phyloP scores from a whole-genome alignment of 2,329 filamentous ascomycete species.

The Celoporthe dispersa region DNA sequence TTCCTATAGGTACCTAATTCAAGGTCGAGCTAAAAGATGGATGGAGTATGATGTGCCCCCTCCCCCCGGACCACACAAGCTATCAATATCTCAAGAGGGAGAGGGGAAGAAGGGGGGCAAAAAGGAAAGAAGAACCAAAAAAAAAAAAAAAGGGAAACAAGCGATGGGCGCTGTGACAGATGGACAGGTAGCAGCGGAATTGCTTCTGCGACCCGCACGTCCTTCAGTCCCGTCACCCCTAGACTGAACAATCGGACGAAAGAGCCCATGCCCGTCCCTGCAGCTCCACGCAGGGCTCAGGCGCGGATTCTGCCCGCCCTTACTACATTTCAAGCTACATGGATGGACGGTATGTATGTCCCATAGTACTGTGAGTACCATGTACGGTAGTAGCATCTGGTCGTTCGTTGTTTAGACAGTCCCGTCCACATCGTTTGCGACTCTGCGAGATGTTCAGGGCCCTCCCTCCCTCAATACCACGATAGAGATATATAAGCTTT shows the following conservation, averaged over 20 bases:
- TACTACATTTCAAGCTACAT: neutral
- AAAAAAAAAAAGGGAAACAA: no score
- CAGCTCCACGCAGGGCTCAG: neutral
- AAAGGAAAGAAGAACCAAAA: no score
- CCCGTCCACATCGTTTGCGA: neutral
- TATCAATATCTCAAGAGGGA: neutral
- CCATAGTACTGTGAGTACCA: no score
- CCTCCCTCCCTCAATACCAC: neutral
- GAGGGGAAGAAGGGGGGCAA: neutral
- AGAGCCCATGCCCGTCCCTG: neutral
- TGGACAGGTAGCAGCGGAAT: neutral
- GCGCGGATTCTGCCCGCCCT: neutral
- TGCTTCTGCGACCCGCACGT: neutral
- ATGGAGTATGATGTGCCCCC: neutral
- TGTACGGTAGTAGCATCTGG: no score
- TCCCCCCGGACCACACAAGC: no score
- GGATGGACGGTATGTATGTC: neutral
- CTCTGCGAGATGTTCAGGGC: neutral
- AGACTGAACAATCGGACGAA: neutral
- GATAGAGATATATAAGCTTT: neutral
- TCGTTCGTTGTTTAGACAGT: neutral
- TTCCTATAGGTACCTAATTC: neutral
- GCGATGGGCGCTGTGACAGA: no score
- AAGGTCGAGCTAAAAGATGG: neutral
- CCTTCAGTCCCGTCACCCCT: neutral